Evolutionary conservation across 2,329 filamentous ascomycete species (phyloP), one percentile per base, ranked within the genome.

Genomic region (Ophiocordyceps australis): DNA sequence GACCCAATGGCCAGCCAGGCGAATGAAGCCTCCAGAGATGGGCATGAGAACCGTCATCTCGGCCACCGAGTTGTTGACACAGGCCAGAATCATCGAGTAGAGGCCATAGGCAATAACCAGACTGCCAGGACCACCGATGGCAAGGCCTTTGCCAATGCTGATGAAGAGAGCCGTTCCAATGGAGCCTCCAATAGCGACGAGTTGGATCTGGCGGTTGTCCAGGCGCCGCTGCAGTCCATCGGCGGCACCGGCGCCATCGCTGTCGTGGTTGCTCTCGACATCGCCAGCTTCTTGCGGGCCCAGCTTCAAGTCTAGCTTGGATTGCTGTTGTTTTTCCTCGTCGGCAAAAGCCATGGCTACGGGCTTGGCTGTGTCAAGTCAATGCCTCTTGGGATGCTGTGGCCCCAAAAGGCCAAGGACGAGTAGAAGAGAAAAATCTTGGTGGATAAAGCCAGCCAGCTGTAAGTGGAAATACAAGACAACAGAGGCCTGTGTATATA

Each of bases 1-100:
- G 8, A 68, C 65, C 64, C 68, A 76, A 35, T 68, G 55, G 16
- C 69, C 68, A 5, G 68, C 68, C 38, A 74, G 56, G 31, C 71
- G 66, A 34, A 76, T 62, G 40, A 74, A 75, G 3, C 65, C 65
- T 33, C 70, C 69, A 22, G 57, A 61, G 24, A 76, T 59, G 14
- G 72, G 71, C 56, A 71, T 68, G 33, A 62, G 63, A 20, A 58
- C 56, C 17, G 54, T 61, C 70, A 76, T 75, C 43, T 76, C 71
- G 7, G 71, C 70, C 31, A 74, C 55, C 32, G 59, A 61, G 40
- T 74, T 75, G 55, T 74, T 75, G 40, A 75, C 63, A 24, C 71
- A 50, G 14, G 53, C 69, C 31, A 75, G 54, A 28, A 74, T 39
- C 37, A 52, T 42, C 20, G 54, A 55, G 41, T 74, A 72, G 22